phyloP scores from a whole-genome alignment of 495 filamentous ascomycete species.

The Neurospora sp. region DNA sequence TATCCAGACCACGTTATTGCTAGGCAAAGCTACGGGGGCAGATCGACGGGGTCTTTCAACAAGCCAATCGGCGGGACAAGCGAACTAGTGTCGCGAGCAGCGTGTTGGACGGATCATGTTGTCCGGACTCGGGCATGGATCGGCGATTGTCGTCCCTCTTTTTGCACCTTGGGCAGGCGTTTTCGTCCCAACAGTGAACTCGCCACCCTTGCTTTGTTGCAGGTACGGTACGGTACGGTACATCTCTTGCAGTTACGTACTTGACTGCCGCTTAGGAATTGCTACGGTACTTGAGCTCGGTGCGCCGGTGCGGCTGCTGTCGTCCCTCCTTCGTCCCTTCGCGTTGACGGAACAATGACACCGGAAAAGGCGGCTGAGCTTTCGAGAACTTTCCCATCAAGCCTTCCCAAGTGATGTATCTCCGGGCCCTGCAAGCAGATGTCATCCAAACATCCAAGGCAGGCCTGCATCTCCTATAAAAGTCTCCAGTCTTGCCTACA shows the following conservation, averaged over 20 bases:
- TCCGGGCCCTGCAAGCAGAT: background rate
- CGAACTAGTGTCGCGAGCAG: background rate
- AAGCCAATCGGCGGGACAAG: background rate
- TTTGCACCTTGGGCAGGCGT: background rate
- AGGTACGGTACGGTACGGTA: background rate
- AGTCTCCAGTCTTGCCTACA: background rate
- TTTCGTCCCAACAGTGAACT: background rate
- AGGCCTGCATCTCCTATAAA: background rate
- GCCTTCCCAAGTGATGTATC: background rate
- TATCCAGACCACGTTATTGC: background rate
- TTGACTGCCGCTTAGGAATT: background rate
- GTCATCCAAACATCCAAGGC: background rate
- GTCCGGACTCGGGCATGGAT: background rate
- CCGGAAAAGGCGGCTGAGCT: background rate
- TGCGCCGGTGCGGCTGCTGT: background rate
- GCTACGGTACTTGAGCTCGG: background rate
- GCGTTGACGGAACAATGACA: background rate
- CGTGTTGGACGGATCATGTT: background rate
- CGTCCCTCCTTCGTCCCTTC: background rate
- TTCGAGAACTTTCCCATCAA: conserved; percentile 6
- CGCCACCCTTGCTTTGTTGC: background rate
- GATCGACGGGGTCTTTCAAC: background rate
- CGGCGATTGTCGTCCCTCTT: background rate
- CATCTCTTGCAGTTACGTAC: background rate
- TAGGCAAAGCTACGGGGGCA: background rate